Evolutionary conservation across 2,329 filamentous ascomycete genomes (phyloP).

Genomic region (Blastomyces gilchristii): DNA sequence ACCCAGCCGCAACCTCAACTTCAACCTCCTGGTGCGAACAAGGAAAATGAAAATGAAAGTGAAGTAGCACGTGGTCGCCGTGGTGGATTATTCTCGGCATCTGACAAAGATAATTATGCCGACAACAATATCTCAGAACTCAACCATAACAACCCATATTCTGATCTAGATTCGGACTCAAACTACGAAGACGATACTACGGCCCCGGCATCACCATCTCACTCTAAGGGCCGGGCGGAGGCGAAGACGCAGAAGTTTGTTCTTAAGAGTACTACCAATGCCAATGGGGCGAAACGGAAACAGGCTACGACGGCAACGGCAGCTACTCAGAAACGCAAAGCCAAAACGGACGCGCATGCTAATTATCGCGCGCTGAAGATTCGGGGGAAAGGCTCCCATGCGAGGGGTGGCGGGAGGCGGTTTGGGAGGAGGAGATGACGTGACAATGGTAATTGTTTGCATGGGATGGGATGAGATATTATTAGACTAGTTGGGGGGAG

Average conservation of each 20-base stretch:
- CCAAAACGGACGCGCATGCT: constrained; percentile 39
- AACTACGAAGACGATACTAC: constrained; percentile 20
- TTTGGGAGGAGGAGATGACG: constrained; percentile 27
- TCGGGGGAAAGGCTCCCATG: constrained; percentile 26
- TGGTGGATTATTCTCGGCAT: no score
- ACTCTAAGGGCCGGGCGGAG: constrained; percentile 11
- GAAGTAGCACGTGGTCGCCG: no score
- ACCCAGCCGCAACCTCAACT: constrained; percentile 22
- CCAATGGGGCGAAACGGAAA: constrained; percentile 13
- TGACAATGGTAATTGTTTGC: constrained; percentile 6
- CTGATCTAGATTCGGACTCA: constrained; percentile 17
- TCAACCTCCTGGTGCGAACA: constrained; percentile 3
- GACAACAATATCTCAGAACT: constrained; percentile 17
- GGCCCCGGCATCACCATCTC: constrained; percentile 18
- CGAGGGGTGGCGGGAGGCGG: constrained; percentile 25
- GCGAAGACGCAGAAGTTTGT: constrained; percentile 25
- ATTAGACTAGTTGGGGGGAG: no score
- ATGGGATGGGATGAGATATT: background rate
- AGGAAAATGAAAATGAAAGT: background rate
- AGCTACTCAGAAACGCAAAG: constrained; percentile 26
- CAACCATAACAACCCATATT: constrained; percentile 18
- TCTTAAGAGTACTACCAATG: background rate
- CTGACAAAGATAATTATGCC: constrained; percentile 11
- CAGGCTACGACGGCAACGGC: constrained; percentile 12
- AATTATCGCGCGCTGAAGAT: constrained; percentile 42